A percentile compares a stretch with the other conserved stretches of the same genome.
Conservation (phyloP, 1,284 basidiomycete species). For the Mycena sp. region DNA sequence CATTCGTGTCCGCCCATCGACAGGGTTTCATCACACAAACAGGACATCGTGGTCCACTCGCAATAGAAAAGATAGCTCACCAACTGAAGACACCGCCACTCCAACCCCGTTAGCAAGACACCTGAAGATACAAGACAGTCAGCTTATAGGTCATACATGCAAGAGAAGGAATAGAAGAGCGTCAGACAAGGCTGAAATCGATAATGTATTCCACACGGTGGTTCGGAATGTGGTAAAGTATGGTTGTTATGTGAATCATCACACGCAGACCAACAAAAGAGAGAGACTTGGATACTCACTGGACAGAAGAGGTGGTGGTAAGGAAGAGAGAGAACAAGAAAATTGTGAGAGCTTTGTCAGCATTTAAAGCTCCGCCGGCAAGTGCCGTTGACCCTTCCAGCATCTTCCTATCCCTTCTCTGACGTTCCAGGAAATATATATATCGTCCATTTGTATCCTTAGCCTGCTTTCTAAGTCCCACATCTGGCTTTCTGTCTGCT, state of each 20-base stretch:
- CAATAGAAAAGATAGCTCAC: conserved; percentile 5
- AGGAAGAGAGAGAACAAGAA: background rate
- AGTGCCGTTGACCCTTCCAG: too few relatives aligned
- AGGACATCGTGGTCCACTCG: conserved; percentile 1
- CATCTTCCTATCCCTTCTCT: too few relatives aligned
- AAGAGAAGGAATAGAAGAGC: conserved; percentile 10
- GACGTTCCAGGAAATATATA: too few relatives aligned
- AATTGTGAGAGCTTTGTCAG: background rate
- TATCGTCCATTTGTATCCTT: background rate
- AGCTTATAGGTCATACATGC: background rate
- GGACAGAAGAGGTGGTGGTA: background rate
- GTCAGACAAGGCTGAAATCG: conserved; percentile 84
- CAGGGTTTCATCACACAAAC: conserved; percentile 55
- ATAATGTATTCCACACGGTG: conserved; percentile 64
- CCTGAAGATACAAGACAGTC: conserved; percentile 4
- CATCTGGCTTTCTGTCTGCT: background rate
- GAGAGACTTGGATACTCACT: background rate
- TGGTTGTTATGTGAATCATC: conserved; percentile 67
- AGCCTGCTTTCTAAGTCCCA: background rate
- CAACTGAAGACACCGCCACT: background rate
- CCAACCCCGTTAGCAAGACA: background rate
- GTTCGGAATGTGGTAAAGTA: conserved; percentile 76
- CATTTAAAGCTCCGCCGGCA: too few relatives aligned
- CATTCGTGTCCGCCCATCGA: conserved; percentile 78
- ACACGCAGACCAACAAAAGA: conserved; percentile 35